Evolutionary conservation across 1,139 yeast genomes (phyloP).

Genomic region (Lizanozyma gosingica): DNA sequence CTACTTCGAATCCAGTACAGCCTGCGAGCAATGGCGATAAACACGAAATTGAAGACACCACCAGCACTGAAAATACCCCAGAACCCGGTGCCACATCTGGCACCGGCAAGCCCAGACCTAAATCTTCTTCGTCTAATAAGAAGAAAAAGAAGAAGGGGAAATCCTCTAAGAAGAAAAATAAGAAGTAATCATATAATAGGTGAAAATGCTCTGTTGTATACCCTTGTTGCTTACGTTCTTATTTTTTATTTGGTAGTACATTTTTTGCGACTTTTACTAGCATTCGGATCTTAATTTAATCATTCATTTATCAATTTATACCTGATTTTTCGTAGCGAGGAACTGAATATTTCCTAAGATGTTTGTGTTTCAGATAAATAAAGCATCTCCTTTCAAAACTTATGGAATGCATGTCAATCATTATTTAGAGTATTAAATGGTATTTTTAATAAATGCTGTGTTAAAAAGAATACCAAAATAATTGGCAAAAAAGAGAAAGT

Average conservation of each 20-base stretch:
- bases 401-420: too few species aligned
- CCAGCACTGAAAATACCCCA: not conserved
- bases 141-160: not conserved
- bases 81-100: too few species aligned
- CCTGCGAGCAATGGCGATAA: not conserved
- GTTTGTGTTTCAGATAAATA: too few species aligned
- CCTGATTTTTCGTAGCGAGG: too few species aligned
- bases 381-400: too few species aligned
- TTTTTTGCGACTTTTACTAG: not conserved
- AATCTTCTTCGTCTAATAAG: not conserved
- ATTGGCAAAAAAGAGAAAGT: constrained; percentile 13
- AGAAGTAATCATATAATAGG: not conserved
- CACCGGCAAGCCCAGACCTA: not conserved
- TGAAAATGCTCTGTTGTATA: not conserved
- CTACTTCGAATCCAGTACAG: too few species aligned
- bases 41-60: not conserved
- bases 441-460: not conserved
- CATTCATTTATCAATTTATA: too few species aligned
- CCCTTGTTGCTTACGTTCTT: not conserved
- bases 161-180: not conserved
- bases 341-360: too few species aligned
- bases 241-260: not conserved
- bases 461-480: not conserved
- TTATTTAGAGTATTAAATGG: too few species aligned
- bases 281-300: too few species aligned